Percentiles rank a stretch among this genome's conserved stretches.
These are phyloP conservation scores for Juglanconis sp. DNA, from an alignment of 2,329 filamentous ascomycete genomes.

Conservation along the genomic window DNA sequence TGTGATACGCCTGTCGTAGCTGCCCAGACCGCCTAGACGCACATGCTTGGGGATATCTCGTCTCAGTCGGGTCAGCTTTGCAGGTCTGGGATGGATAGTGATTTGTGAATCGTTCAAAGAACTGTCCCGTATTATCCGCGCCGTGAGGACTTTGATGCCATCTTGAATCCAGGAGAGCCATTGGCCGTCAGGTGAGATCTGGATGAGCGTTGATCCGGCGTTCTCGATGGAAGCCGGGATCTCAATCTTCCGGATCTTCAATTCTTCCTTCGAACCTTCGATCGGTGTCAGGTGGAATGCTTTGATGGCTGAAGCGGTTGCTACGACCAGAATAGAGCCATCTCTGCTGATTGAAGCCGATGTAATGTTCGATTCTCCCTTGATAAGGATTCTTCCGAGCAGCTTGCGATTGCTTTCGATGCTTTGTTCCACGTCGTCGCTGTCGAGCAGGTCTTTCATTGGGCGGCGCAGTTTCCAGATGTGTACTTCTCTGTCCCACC, in stretches of 20 bases:
- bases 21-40: slow-evolving; percentile 64
- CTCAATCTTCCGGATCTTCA: slow-evolving; percentile 69
- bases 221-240: slow-evolving; percentile 55
- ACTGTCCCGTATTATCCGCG: slow-evolving; percentile 38
- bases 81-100: slow-evolving; percentile 37
- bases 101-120: slow-evolving; percentile 34
- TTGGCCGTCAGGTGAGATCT: slow-evolving; percentile 65
- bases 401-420: slow-evolving; percentile 59
- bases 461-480: slow-evolving; percentile 66
- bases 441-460: slow-evolving; percentile 44
- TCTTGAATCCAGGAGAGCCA: slow-evolving; percentile 67
- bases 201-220: slow-evolving; percentile 65
- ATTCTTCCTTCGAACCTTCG: slow-evolving; percentile 49
- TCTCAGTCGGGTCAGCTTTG: slow-evolving; percentile 50
- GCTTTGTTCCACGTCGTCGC: slow-evolving; percentile 37
- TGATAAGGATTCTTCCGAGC: slow-evolving; percentile 64
- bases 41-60: slow-evolving; percentile 53
- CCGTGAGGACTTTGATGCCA: slow-evolving; percentile 55
- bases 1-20: slow-evolving; percentile 73
- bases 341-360: slow-evolving; percentile 65
- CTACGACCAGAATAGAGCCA: slow-evolving; percentile 71
- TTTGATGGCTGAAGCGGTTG: slow-evolving; percentile 69
- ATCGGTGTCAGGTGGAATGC: slow-evolving; percentile 66
- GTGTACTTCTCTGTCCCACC: slow-evolving; percentile 86
- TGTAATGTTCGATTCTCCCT: slow-evolving; percentile 79